Base-by-base conservation (phyloP, 768 basidiomycete species). In the Coprinopsis cinerea region DNA sequence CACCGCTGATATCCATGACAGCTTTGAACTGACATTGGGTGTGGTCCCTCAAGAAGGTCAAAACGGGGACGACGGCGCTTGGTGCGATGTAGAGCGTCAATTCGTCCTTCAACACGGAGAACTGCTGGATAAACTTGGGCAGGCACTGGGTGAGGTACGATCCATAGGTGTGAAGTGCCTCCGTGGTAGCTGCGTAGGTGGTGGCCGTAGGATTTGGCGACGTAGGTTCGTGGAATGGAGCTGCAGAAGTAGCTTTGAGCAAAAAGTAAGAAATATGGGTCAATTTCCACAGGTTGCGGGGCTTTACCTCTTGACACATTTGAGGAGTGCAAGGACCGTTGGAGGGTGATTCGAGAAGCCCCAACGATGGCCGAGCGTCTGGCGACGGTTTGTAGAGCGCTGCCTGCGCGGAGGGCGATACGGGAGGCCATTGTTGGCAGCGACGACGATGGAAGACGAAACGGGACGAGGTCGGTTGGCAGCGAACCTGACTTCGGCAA, bases 41-140 rank as follows among this genome's bases (percentile, higher is more conserved):
- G 68, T 98, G 95, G 72, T 98, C 95, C 55, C 93, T 85, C 46
- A 98, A 75, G 75, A 97, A 98, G 22, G 83, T 87, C 56, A 96
- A 75, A 44, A 92, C 84, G 17, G 92, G 93, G 37, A 91, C 66
- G 63, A 96, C 71, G 49, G 79, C 90, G 28, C 82, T 76, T 15
- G 95, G 95, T 0, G 84, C 75, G 66, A 85, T 75, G 72, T 97
- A 94, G 47, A 98, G 77, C 22, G 88, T 85, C 53, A 98, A 75
- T 67, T 98, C 96, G 67, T 97, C 96, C 75, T 92, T 92, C 67
- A 92, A 81, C 40, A 98, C 89, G 10, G 92, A 92, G 76, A 95
- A 97, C 67, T 98, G 96, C 68, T 98, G 95, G 63, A 99, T 82
- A 73, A 83, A 96, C 73, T 96, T 98, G 47, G 95, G 95, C 20